Conservation (phyloP, 495 filamentous ascomycete genomes). For the Penicillium subrubescens region DNA sequence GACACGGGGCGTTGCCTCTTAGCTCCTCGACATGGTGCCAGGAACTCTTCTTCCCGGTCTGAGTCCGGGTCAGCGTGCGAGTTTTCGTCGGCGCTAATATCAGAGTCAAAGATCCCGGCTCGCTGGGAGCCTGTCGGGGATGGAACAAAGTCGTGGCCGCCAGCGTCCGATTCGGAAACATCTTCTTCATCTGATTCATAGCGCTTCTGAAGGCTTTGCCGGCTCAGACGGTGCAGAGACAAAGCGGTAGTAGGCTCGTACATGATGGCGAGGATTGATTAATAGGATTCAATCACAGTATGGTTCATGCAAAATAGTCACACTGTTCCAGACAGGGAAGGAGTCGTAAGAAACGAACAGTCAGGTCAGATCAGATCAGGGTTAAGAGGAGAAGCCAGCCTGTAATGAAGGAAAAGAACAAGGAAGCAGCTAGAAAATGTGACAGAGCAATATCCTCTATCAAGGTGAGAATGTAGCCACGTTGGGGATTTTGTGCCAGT, state of each 20-base stretch:
- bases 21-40: conserved; percentile 24
- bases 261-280: conserved; percentile 25
- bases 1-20: conserved; percentile 42
- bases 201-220: conserved; percentile 37
- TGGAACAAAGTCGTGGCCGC: conserved; percentile 37
- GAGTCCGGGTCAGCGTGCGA: conserved; percentile 31
- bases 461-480: neutral
- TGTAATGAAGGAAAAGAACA: neutral
- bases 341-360: neutral
- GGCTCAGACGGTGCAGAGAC: conserved; percentile 40
- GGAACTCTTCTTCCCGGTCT: conserved; percentile 28
- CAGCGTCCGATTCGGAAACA: conserved; percentile 43
- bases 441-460: neutral
- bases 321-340: conserved; percentile 7
- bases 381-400: conserved; percentile 6
- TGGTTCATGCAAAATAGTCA: neutral
- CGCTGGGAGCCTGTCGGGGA: conserved; percentile 36
- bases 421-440: conserved; percentile 2
- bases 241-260: conserved; percentile 33
- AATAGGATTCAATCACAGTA: conserved; percentile 3
- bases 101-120: conserved; percentile 32
- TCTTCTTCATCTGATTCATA: conserved; percentile 52
- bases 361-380: neutral
- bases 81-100: conserved; percentile 36
- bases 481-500: conserved; percentile 6